Evolutionary conservation across 2,329 filamentous ascomycete genomes (phyloP), one percentile per base, ranked within the genome.

Genomic region (Gliomastix tumulicola): DNA sequence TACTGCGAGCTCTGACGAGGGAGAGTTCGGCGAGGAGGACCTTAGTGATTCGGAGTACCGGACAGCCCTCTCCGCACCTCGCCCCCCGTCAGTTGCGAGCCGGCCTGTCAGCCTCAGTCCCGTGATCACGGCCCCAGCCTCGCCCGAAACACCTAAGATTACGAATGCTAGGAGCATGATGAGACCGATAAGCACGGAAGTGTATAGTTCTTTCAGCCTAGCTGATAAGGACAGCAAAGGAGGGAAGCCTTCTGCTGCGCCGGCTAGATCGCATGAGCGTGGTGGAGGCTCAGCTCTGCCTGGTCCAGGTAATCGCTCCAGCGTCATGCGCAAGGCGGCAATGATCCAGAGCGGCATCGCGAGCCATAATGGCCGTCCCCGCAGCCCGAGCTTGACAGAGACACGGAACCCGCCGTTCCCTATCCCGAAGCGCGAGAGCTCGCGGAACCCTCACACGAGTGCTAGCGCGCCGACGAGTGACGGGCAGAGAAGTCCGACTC

Each of bases 361-460:
- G 19, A 79, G 78, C 10, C 85, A 90, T 45, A 71, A 73, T 40
- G 65, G 69, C 32, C 74, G 77, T 23, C 69, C 81, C 9, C 66
- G 76, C 41, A 88, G 79, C 51, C 80, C 82, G 33, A 87, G 72
- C 54, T 60, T 78, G 36, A 70, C 66, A 34, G 87, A 79, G 41
- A 42, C 65, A 37, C 63, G 57, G 21, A 69, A 77, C 36, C 89
- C 92, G 20, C 92, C 92, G 1, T 96, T 94, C 65, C 89, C 92
- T 0, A 94, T 98, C 7, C 92, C 92, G 0, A 82, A 82, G 4
- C 74, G 92, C 39, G 85, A 87, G 21, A 97, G 90, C 59, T 98
- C 89, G 6, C 79, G 88, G 41, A 81, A 83, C 49, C 73, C 82
- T 17, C 75, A 79, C 1, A 60, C 79, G 41, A 82, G 74, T 46